Base-by-base conservation (phyloP, 257 asterid species). In the Solanum tarijense region DNA sequence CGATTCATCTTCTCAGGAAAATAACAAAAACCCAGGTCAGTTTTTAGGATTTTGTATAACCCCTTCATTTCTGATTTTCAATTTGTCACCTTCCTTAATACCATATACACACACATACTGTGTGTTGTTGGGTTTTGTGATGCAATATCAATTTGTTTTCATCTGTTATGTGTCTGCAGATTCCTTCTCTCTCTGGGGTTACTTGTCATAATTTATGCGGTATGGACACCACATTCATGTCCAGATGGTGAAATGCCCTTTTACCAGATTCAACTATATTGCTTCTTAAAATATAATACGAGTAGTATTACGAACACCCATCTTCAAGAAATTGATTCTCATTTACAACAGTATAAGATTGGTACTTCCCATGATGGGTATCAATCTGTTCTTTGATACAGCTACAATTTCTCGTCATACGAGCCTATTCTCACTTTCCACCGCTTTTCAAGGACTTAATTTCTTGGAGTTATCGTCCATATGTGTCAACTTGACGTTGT, bases 241-340 rank as follows among this genome's bases (percentile, higher is more conserved):
- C 92, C 98, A 96, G 95, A 93, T 95, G 98, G 95, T 94, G 94
- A 91, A 93, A 96, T 94, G 93, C 96, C 98, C 91, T 94, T 89
- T 92, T 68, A 58, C 92, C 68, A 88, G 90, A 91, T 90, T 92
- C 91, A 94, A 93, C 92, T 89, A 83, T 83, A 88, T 83, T 66
- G 78, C 86, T 78, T 62, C 18, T 58, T 58, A 58, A 58, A 58
- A 58, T 58, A 58, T 58, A 55, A 20, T 20, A 55, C n/a, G 25
- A 55, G 66, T 55, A 20, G 66, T 90, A 87, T 74, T 90, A 84
- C 86, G 69, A 65, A 29, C 25, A 62, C 29, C 78, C 48, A 76
- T 72, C 91, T 74, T 31, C 88, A 89, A 83, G 38, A 89, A 86
- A 65, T 69, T 90, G 87, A 92, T 91, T 18, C 55, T 46, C 87